Evolutionary conservation across 768 basidiomycete genomes (phyloP).

Genomic region (Serpula lacrymans): DNA sequence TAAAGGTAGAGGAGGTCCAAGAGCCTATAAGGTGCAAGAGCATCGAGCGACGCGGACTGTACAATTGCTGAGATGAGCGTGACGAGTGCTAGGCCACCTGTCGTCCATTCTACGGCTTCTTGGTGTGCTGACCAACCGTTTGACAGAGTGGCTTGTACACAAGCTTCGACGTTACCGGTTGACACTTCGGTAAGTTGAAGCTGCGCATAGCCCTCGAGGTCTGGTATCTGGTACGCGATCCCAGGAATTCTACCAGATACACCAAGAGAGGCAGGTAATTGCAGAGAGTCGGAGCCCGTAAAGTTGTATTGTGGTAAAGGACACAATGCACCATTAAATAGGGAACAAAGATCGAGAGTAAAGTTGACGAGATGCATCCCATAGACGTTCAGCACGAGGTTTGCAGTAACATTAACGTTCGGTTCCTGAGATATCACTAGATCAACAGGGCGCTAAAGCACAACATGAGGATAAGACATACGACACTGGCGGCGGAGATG

Average conservation of each 20-base stretch:
- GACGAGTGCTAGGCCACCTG: constrained; percentile 61
- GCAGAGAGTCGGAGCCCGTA: constrained; percentile 71
- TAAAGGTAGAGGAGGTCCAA: constrained; percentile 80
- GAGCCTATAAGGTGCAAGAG: constrained; percentile 70
- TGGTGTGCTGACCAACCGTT: constrained; percentile 88
- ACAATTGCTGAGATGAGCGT: constrained; percentile 52
- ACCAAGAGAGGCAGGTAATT: constrained; percentile 57
- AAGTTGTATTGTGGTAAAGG: constrained; percentile 83
- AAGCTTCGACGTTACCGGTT: constrained; percentile 77
- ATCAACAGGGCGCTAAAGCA: constrained; percentile 10
- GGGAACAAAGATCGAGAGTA: constrained; percentile 81
- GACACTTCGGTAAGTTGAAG: constrained; percentile 65
- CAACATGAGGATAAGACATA: constrained; percentile 36
- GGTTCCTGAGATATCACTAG: constrained; percentile 44
- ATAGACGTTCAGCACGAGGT: constrained; percentile 83
- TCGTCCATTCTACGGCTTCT: constrained; percentile 72
- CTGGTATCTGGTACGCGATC: constrained; percentile 85
- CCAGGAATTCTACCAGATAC: constrained; percentile 59
- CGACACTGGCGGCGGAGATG: constrained; percentile 82
- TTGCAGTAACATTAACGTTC: constrained; percentile 78
- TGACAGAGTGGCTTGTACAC: constrained; percentile 86
- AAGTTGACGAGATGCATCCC: constrained; percentile 79
- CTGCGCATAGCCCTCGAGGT: constrained; percentile 87
- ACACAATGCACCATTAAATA: constrained; percentile 79
- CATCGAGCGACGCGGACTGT: constrained; percentile 53